These are phyloP conservation scores for Blastobotrys robertii DNA, from an alignment of 805 yeast genomes.

Conservation along the genomic window DNA sequence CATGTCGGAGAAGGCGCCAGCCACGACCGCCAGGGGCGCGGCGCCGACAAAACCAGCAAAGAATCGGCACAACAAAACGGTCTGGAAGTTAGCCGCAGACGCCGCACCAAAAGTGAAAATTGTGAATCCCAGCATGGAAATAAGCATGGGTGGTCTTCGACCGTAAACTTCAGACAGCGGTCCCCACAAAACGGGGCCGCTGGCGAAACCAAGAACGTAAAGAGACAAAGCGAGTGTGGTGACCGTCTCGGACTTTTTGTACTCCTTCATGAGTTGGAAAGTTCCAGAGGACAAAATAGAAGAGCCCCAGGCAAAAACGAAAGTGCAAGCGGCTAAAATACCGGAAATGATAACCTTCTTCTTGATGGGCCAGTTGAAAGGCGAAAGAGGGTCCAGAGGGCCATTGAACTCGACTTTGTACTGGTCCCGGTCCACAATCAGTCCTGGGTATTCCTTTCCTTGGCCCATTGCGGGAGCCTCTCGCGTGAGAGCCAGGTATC, in stretches of 20 bases:
- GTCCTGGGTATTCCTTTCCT: constrained; percentile 8
- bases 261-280: constrained; percentile 36
- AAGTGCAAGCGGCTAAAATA: constrained; percentile 35
- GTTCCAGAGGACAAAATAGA: constrained; percentile 59
- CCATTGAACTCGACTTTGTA: constrained; percentile 51
- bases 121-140: constrained; percentile 43
- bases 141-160: constrained; percentile 47
- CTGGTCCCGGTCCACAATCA: constrained; percentile 9
- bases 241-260: constrained; percentile 43
- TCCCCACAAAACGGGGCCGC: constrained; percentile 78
- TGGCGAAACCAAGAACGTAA: constrained; percentile 74
- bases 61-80: constrained; percentile 63
- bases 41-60: constrained; percentile 73
- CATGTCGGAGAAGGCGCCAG: constrained; percentile 74
- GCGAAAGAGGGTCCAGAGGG: constrained; percentile 42
- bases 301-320: constrained; percentile 53
- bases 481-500: too few relatives aligned
- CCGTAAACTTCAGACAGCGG: constrained; percentile 69
- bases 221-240: constrained; percentile 63
- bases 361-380: constrained; percentile 42
- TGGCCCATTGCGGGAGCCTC: constrained; percentile 5
- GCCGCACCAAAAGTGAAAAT: constrained; percentile 61
- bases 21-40: constrained; percentile 70
- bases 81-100: constrained; percentile 59
- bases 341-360: constrained; percentile 33